Percentiles rank a stretch among this genome's conserved stretches.
phyloP scores from a whole-genome alignment of 495 filamentous ascomycete species.

The Penicillium soppii region DNA sequence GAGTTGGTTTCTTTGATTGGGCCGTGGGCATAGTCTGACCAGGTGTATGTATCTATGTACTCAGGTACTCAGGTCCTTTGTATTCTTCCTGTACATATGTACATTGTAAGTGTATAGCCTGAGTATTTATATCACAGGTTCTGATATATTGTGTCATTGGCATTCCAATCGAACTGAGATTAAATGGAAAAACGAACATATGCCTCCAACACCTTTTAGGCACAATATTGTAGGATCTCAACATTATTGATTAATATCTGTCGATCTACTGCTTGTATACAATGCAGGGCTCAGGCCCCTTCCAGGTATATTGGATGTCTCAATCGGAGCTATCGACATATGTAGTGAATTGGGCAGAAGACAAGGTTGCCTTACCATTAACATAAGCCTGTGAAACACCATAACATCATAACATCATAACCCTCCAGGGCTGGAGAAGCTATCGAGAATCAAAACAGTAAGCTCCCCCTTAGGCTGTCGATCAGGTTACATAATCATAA shows the following conservation, averaged over 20 bases:
- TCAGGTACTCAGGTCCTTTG: too few relatives aligned
- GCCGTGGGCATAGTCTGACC: slow-evolving; percentile 7
- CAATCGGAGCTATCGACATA: slow-evolving; percentile 3
- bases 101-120: too few relatives aligned
- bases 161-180: too few relatives aligned
- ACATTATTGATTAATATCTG: not conserved
- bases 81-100: too few relatives aligned
- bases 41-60: not conserved
- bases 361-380: too few relatives aligned
- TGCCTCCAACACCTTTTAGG: too few relatives aligned
- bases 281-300: slow-evolving; percentile 2
- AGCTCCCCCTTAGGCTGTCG: not conserved
- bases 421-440: too few relatives aligned
- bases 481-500: slow-evolving; percentile 20
- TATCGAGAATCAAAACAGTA: not conserved
- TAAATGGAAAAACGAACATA: too few relatives aligned
- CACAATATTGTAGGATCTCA: not conserved
- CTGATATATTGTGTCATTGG: too few relatives aligned
- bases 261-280: not conserved
- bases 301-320: slow-evolving; percentile 9
- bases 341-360: not conserved
- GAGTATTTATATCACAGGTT: too few relatives aligned
- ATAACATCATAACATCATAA: too few relatives aligned
- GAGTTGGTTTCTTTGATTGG: slow-evolving; percentile 5
- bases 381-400: too few relatives aligned